Evolutionary conservation across 2,329 filamentous ascomycete species (phyloP).

Genomic region (Allantophomopsis lycopodina): DNA sequence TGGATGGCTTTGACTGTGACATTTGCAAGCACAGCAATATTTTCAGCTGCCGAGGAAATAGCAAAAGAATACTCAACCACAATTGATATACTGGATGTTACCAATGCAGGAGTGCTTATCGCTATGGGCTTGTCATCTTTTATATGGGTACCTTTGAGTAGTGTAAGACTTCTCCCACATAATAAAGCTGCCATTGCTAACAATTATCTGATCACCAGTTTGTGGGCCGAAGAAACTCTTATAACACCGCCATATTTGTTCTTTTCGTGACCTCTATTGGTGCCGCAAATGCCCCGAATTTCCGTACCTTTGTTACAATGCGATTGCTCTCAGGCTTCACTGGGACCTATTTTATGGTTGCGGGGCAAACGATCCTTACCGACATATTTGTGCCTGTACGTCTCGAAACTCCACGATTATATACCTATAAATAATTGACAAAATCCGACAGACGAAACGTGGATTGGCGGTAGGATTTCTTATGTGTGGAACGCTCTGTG

Average conservation of each 20-base stretch:
- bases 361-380: background rate
- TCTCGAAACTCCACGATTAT: background rate
- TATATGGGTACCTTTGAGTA: constrained; percentile 5
- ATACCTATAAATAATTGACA: background rate
- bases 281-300: background rate
- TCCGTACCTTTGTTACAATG: background rate
- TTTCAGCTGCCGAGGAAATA: constrained; percentile 25
- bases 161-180: background rate
- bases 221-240: constrained; percentile 4
- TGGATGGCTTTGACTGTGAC: constrained; percentile 26
- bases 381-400: background rate
- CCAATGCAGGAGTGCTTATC: constrained; percentile 5
- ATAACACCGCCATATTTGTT: constrained; percentile 4
- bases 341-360: background rate
- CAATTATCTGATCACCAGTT: background rate
- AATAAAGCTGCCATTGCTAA: background rate
- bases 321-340: background rate
- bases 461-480: background rate
- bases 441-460: background rate
- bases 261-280: background rate
- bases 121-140: constrained; percentile 6
- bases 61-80: constrained; percentile 21
- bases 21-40: constrained; percentile 26
- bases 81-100: constrained; percentile 10
- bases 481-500: background rate